A percentile compares a stretch with the other conserved stretches of the same genome.
These are phyloP conservation scores for Asterella californica DNA, from an alignment of 225 moss, liverwort and hornwort genomes.

Conservation along the genomic window DNA sequence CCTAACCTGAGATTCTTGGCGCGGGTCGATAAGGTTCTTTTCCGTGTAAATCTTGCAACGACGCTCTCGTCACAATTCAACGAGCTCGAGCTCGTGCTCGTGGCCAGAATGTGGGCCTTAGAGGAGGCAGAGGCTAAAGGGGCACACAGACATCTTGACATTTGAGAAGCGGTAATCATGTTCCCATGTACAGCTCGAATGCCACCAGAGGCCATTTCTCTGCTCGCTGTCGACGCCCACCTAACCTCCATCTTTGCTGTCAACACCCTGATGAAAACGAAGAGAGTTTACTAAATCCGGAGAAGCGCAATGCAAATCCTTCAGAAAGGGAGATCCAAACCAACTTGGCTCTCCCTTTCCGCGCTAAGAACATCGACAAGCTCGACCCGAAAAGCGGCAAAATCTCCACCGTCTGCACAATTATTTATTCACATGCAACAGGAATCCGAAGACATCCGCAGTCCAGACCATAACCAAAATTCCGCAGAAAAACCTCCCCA, in stretches of 20 bases:
- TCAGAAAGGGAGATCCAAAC: slow-evolving; percentile 5
- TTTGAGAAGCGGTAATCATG: background rate
- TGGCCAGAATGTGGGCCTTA: slow-evolving; percentile 3
- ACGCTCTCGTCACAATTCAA: slow-evolving; percentile 14
- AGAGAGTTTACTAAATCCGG: background rate
- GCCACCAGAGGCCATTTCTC: background rate
- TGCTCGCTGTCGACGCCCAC: slow-evolving; percentile 10
- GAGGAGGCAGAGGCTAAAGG: background rate
- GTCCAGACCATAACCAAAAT: background rate
- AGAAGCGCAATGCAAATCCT: background rate
- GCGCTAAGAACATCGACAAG: background rate
- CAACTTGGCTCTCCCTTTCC: slow-evolving; percentile 2
- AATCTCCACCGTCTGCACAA: background rate
- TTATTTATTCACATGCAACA: background rate
- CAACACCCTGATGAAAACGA: background rate
- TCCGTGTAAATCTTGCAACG: slow-evolving; percentile 6
- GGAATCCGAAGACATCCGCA: background rate
- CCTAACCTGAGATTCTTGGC: background rate
- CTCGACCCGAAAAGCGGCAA: background rate
- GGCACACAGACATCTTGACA: slow-evolving; percentile 7
- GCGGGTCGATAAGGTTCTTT: background rate
- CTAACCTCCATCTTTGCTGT: slow-evolving; percentile 24
- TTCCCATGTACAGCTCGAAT: background rate
- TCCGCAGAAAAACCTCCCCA: background rate
- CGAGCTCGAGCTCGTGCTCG: slow-evolving; percentile 16